These are phyloP conservation scores for Diaporthe vexans DNA, from an alignment of 2,329 filamentous ascomycete species.

Conservation along the genomic window DNA sequence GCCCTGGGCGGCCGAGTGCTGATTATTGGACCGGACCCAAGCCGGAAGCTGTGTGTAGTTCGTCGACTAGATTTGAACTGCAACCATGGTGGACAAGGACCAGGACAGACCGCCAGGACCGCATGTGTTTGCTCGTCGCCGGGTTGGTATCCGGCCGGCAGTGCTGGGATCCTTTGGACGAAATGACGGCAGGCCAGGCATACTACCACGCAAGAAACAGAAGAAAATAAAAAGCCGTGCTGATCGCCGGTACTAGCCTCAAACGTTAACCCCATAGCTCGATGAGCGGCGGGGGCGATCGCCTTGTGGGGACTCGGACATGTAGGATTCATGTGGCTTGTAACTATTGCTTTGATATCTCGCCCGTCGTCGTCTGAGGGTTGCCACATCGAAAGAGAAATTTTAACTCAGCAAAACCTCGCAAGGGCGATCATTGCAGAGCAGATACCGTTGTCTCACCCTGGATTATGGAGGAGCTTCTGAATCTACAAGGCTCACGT, in stretches of 20 bases:
- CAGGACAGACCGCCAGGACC: background rate
- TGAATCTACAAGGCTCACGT: background rate
- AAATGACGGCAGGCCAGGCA: constrained; percentile 38
- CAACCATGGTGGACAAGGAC: background rate
- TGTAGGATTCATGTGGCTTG: background rate
- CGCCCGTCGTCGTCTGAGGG: background rate
- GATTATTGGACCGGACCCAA: constrained; percentile 7
- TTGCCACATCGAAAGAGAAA: background rate
- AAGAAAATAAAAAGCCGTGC: background rate
- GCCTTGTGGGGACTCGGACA: background rate
- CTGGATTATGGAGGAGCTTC: background rate
- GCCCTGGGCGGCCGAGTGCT: background rate
- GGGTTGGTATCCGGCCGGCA: constrained; percentile 7
- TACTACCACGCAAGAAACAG: constrained; percentile 16
- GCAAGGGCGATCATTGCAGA: background rate
- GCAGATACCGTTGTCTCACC: no score
- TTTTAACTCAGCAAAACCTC: background rate
- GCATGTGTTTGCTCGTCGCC: background rate
- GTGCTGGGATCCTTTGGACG: background rate
- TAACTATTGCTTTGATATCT: constrained; percentile 9
- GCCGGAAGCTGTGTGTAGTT: background rate
- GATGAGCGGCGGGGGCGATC: constrained; percentile 8
- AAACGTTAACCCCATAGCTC: constrained; percentile 5
- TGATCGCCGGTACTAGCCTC: constrained; percentile 13
- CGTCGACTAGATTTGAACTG: background rate